A percentile compares a stretch with the other conserved stretches of the same genome.
Evolutionary conservation across 2,329 filamentous ascomycete species (phyloP).

Genomic region (Conoideocrella luteorostrata): DNA sequence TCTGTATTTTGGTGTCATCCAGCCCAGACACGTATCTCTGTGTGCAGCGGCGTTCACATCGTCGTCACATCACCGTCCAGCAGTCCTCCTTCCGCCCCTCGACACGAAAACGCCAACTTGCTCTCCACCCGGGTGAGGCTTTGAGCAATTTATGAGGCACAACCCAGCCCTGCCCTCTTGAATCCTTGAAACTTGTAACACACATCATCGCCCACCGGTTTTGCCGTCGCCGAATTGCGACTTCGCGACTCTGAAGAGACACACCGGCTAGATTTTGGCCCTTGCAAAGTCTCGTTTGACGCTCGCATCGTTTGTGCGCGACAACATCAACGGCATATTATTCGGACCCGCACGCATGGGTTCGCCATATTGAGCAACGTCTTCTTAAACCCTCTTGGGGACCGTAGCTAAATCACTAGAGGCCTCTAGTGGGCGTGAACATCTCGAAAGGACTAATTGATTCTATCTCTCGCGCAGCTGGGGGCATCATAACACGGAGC

Average conservation of each 20-base stretch:
- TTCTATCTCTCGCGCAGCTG: no score
- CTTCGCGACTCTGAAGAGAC: neutral
- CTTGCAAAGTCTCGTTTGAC: neutral
- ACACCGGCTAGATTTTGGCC: neutral
- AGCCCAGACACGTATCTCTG: no score
- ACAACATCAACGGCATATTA: neutral
- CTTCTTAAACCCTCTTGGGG: no score
- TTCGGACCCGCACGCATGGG: neutral
- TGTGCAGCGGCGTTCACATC: neutral
- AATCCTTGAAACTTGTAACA: neutral
- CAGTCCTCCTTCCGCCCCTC: neutral
- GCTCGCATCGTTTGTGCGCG: neutral
- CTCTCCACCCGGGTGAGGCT: slow-evolving; percentile 3
- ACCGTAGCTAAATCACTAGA: no score
- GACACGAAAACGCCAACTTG: neutral
- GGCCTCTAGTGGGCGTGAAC: no score
- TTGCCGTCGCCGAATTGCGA: neutral
- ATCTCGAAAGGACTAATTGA: no score
- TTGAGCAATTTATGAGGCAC: neutral
- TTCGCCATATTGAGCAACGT: neutral
- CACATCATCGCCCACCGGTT: neutral
- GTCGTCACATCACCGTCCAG: neutral
- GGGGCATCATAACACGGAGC: no score
- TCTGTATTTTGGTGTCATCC: no score
- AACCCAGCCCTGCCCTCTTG: no score